Conservation (phyloP, 805 yeast genomes). For the Yueomyces sp. region DNA sequence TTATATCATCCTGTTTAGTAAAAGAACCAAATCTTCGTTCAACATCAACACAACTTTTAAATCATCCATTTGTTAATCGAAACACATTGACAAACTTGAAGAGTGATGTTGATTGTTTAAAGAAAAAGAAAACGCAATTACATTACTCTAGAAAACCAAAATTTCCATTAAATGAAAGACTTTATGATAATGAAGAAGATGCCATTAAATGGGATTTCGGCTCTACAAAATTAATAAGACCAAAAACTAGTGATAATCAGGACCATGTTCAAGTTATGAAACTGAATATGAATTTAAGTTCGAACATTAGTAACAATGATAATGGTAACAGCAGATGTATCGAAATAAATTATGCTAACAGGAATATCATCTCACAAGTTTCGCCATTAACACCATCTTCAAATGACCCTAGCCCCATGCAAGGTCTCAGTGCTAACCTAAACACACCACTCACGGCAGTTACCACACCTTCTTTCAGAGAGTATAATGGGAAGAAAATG, state of each 20-base stretch:
- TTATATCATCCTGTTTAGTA: slow-evolving; percentile 50
- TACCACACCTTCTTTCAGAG: slow-evolving; percentile 13
- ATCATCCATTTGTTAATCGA: slow-evolving; percentile 36
- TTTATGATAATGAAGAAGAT: slow-evolving; percentile 12
- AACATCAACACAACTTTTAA: slow-evolving; percentile 40
- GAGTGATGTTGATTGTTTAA: slow-evolving; percentile 27
- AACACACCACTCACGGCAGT: slow-evolving; percentile 12
- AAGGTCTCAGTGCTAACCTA: slow-evolving; percentile 2
- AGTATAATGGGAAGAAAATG: slow-evolving; percentile 1
- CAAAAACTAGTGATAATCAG: background rate
- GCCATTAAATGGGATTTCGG: slow-evolving; percentile 9
- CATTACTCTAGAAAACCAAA: slow-evolving; percentile 25
- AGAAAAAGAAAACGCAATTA: slow-evolving; percentile 15
- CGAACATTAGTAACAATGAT: too few relatives aligned
- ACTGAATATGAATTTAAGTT: too few relatives aligned
- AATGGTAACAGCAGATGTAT: too few relatives aligned
- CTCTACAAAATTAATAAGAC: background rate
- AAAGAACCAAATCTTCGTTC: slow-evolving; percentile 60
- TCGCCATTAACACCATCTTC: slow-evolving; percentile 5
- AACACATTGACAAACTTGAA: slow-evolving; percentile 26
- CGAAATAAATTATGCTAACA: too few relatives aligned
- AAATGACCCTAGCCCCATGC: slow-evolving; percentile 6
- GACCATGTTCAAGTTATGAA: background rate
- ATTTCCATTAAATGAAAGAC: slow-evolving; percentile 21
- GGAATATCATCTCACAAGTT: background rate